Evolutionary conservation across 2,329 filamentous ascomycete genomes (phyloP).

Genomic region (Pseudogymnoascus sp.): DNA sequence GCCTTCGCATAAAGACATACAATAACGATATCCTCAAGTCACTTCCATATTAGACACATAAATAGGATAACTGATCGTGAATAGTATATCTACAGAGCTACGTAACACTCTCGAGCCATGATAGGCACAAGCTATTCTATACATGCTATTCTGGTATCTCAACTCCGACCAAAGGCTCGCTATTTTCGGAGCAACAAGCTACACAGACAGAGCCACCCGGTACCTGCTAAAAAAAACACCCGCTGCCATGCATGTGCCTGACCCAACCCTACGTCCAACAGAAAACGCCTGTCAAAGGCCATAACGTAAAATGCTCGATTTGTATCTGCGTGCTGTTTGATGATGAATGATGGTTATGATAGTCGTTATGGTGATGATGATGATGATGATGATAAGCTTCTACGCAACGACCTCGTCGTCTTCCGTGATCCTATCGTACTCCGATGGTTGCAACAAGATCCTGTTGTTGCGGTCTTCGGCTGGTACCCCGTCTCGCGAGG

Average conservation of each 20-base stretch:
- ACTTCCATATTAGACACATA: not conserved
- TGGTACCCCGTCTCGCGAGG: slow-evolving; percentile 77
- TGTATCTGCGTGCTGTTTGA: not conserved
- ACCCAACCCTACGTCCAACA: not conserved
- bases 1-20: not conserved
- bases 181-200: slow-evolving; percentile 1
- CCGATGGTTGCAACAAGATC: slow-evolving; percentile 44
- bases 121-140: slow-evolving; percentile 5
- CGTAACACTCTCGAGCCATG: slow-evolving; percentile 3
- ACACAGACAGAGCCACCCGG: not conserved
- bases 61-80: slow-evolving; percentile 1
- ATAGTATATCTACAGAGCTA: slow-evolving; percentile 1
- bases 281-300: not conserved
- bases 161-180: slow-evolving; percentile 4
- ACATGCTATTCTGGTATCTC: slow-evolving; percentile 5
- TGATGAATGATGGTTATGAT: not conserved
- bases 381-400: not conserved
- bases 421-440: not conserved
- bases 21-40: not conserved
- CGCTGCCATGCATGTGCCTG: not conserved
- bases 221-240: not conserved
- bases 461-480: slow-evolving; percentile 70
- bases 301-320: not conserved
- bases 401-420: slow-evolving; percentile 5
- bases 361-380: not conserved